A percentile compares a stretch with the other conserved stretches of the same genome.
Conservation (phyloP, 495 filamentous ascomycete species). For the Massariosphaeria phaeospora region DNA sequence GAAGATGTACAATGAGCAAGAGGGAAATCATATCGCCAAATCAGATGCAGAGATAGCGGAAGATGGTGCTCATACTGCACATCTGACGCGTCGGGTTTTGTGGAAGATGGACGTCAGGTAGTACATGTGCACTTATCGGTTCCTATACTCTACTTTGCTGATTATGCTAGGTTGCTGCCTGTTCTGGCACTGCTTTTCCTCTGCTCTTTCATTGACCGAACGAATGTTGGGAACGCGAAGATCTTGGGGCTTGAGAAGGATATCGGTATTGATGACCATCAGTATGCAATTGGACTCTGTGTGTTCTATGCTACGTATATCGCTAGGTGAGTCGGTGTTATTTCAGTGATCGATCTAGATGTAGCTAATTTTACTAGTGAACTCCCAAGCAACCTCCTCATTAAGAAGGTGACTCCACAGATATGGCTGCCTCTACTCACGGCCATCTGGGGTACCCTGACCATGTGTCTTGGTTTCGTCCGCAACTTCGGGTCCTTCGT, state of each 20-base stretch:
- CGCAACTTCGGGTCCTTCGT: conserved; percentile 20
- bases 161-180: conserved; percentile 32
- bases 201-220: conserved; percentile 40
- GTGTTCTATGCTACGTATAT: conserved; percentile 57
- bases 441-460: conserved; percentile 25
- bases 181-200: conserved; percentile 48
- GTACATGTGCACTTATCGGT: neutral
- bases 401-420: conserved; percentile 36
- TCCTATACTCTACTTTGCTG: neutral
- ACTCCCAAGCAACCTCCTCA: conserved; percentile 32
- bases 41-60: conserved; percentile 6
- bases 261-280: conserved; percentile 20
- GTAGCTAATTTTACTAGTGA: conserved; percentile 14
- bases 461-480: conserved; percentile 33
- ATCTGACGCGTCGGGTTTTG: conserved; percentile 45
- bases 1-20: too few species aligned
- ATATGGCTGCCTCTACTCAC: conserved; percentile 19
- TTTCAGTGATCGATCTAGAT: too few species aligned
- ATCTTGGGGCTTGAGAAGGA: conserved; percentile 24
- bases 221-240: conserved; percentile 31
- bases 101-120: conserved; percentile 55
- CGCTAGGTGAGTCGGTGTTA: conserved; percentile 30
- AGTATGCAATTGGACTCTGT: conserved; percentile 34
- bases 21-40: neutral
- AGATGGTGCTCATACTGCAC: neutral